Conservation (phyloP, 768 basidiomycete genomes). For the Leccinellum luteum region DNA sequence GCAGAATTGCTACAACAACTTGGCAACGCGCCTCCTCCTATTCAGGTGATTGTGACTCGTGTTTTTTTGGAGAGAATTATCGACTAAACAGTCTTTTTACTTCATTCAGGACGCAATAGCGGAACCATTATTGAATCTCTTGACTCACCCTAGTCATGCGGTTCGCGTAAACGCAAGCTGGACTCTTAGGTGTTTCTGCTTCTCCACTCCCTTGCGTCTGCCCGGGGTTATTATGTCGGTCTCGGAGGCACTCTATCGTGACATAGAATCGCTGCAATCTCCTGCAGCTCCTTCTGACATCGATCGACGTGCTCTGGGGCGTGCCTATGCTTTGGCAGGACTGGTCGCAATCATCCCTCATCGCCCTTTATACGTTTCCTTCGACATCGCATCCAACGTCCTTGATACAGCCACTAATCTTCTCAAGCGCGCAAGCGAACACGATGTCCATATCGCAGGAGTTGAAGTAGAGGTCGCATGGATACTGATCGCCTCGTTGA, state of each 20-base stretch:
- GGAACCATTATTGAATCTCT: constrained; percentile 81
- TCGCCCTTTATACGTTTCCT: constrained; percentile 90
- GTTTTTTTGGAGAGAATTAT: background rate
- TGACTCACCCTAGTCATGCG: constrained; percentile 83
- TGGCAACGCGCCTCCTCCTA: constrained; percentile 87
- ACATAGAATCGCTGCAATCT: constrained; percentile 69
- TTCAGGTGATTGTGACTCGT: constrained; percentile 53
- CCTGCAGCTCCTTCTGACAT: constrained; percentile 73
- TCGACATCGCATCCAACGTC: constrained; percentile 87
- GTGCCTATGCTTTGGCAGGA: constrained; percentile 86
- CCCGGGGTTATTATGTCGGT: constrained; percentile 76
- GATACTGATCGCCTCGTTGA: constrained; percentile 86
- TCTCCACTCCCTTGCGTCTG: constrained; percentile 80
- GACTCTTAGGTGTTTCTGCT: constrained; percentile 88
- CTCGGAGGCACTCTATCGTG: constrained; percentile 80
- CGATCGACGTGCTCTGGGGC: constrained; percentile 72
- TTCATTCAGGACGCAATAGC: constrained; percentile 69
- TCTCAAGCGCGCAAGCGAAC: constrained; percentile 88
- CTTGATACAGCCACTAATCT: constrained; percentile 89
- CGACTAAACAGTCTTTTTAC: background rate
- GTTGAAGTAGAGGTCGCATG: constrained; percentile 93
- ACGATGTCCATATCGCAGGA: constrained; percentile 77
- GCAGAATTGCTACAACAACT: constrained; percentile 84
- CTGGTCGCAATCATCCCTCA: constrained; percentile 83
- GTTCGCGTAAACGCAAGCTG: constrained; percentile 86